Evolutionary conservation across 495 filamentous ascomycete genomes (phyloP), one percentile per base, ranked within the genome.

Genomic region (Penicillium simplicissimum): DNA sequence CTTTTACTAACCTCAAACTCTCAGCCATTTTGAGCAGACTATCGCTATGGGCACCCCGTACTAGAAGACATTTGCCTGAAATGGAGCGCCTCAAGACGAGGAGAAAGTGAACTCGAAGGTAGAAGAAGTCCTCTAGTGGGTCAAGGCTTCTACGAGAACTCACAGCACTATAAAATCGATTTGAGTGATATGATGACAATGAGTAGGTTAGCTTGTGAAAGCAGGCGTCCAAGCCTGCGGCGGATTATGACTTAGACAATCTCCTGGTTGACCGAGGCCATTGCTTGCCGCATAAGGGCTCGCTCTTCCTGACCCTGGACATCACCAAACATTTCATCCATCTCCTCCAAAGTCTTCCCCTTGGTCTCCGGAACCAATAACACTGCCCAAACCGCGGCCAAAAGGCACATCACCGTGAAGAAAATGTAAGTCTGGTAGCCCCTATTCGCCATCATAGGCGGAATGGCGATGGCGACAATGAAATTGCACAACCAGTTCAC

Each of bases 401-500:
- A 37, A 40, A 43, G 14, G 23, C 58, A 60, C 34, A 55, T 45
- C 2, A 56, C 14, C 3, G 47, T 34, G 28, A 61, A 61, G 52
- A 61, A 61, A 19, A 61, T 43, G 33, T 61, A 55, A 11, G 51
- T 49, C 8, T 53, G 38, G 51, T 55, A 61, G 28, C 37, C 51
- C 58, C 86, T 87, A 70, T 86, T 85, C 42, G 74, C 65, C 67
- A 90, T 83, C 14, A 79, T 84, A 0, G 85, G 81, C 15, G 86
- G 87, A 21, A 52, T 28, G 6, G 47, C 86, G 53, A 88, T 73
- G 21, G 84, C 85, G 4, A 88, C 68, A 6, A 84, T 82, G 63
- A 88, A 87, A 74, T 87, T 85, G 74, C 84, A 87, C 3, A 87
- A 71, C 86, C 85, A 81, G n/a, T 52, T 52, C 48, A 52, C 48